A percentile compares a stretch with the other conserved stretches of the same genome.
phyloP scores from a whole-genome alignment of 2,329 filamentous ascomycete genomes.

The Alternaria gansuensis region DNA sequence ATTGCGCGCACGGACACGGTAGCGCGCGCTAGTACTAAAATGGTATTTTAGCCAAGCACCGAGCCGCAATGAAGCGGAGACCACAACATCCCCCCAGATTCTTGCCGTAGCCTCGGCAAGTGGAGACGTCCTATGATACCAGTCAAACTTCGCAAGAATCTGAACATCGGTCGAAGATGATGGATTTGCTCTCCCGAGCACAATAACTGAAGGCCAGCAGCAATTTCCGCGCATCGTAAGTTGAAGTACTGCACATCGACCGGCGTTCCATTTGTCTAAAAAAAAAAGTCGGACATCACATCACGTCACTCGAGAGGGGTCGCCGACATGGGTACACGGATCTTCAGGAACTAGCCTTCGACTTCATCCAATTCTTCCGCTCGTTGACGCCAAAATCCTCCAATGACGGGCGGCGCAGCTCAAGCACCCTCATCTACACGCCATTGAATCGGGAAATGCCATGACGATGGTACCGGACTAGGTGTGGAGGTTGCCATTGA shows the following conservation, averaged over 20 bases:
- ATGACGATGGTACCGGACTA: constrained; percentile 18
- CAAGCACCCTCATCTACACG: constrained; percentile 7
- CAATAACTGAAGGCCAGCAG: not conserved
- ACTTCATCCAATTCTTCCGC: constrained; percentile 33
- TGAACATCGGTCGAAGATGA: not conserved
- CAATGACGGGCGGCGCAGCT: constrained; percentile 28
- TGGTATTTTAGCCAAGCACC: constrained; percentile 17
- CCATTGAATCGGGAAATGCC: constrained; percentile 17
- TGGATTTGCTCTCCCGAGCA: not conserved
- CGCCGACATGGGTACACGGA: constrained; percentile 29
- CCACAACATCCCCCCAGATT: constrained; percentile 19
- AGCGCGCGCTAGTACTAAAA: constrained; percentile 2
- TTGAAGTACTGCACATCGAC: not conserved
- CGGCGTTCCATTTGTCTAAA: constrained; percentile 1
- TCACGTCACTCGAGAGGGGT: constrained; percentile 21
- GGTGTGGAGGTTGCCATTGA: constrained; percentile 17
- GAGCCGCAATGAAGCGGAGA: constrained; percentile 9
- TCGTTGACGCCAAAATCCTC: constrained; percentile 31
- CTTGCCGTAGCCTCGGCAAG: constrained; percentile 16
- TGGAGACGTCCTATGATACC: constrained; percentile 8
- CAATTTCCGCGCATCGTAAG: not conserved
- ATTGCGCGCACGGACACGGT: too few relatives aligned
- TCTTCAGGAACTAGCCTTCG: constrained; percentile 23
- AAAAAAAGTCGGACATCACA: constrained; percentile 8
- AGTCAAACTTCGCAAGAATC: not conserved